Evolutionary conservation across 2,329 filamentous ascomycete species (phyloP), one percentile per base, ranked within the genome.

Genomic region (Fusarium decemcellulare): DNA sequence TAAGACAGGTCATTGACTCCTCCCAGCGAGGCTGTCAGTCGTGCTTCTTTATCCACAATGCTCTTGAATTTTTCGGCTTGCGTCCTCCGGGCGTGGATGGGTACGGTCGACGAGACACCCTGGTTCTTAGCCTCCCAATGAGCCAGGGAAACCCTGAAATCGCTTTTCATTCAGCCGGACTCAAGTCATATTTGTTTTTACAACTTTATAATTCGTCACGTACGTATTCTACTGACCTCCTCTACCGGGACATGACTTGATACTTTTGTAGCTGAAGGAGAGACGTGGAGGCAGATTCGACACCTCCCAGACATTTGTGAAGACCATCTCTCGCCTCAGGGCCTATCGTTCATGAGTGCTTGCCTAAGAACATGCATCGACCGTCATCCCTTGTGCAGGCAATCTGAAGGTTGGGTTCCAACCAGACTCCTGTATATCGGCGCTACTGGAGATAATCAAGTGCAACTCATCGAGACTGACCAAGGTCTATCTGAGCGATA

Each of bases 361-460:
- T 71, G 70, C 18, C 11, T 67, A 6, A 30, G 43, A n/a, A 63
- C 27, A 1, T 72, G 70, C 6, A 10, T 48, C 1, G 51, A 63
- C 6, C 15, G 11, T 1, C 70, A 71, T 6, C 10, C 14, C 0
- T 46, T 51, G 30, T 72, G 70, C 8, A 54, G 15, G 3, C 53
- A 61, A 32, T 48, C 44, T 1, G 37, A 27, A 0, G 27, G 16
- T 2, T 37, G 12, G 2, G 32, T 72, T 0, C 70, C 70, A 15
- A 65, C 67, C 1, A 59, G 70, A 1, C 14, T 72, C 8, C 11
- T 72, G 2, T 67, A 72, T 36, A 34, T 72, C 8, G 67, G 70
- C 3, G 5, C 6, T 0, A 3, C 7, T 12, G 46, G 32, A 3
- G 16, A 59, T 8, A n/a, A 37, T 1, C 15, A 12, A 2, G 18